Evolutionary conservation across 2,329 filamentous ascomycete species (phyloP).

Genomic region (Chaetomium globosum): DNA sequence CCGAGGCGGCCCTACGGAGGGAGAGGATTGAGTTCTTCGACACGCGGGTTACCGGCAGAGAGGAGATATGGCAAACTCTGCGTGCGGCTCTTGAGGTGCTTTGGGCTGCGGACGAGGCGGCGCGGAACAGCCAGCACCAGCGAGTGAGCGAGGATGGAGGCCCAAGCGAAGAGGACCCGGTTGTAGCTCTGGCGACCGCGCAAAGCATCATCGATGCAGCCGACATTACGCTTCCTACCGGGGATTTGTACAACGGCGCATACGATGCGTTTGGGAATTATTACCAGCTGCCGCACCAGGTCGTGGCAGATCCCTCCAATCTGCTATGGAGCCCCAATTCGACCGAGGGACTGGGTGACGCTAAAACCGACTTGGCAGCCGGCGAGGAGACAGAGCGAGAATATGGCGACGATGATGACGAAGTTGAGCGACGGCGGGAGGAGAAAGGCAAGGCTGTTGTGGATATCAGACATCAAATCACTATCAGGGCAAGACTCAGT

Average conservation of each 20-base stretch:
- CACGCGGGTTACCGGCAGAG: slow-evolving; percentile 75
- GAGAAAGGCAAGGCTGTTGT: slow-evolving; percentile 57
- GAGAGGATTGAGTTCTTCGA: slow-evolving; percentile 88
- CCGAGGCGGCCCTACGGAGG: slow-evolving; percentile 64
- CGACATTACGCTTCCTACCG: slow-evolving; percentile 73
- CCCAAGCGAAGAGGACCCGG: slow-evolving; percentile 42
- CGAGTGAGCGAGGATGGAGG: slow-evolving; percentile 35
- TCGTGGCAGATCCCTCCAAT: slow-evolving; percentile 69
- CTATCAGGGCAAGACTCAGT: slow-evolving; percentile 65
- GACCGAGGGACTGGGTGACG: slow-evolving; percentile 31
- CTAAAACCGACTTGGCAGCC: slow-evolving; percentile 31
- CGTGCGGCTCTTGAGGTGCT: slow-evolving; percentile 68
- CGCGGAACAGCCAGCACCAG: slow-evolving; percentile 28
- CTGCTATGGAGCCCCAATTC: slow-evolving; percentile 42
- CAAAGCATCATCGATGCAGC: slow-evolving; percentile 80
- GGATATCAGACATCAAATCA: slow-evolving; percentile 54
- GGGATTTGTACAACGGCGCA: slow-evolving; percentile 69
- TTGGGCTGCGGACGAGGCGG: slow-evolving; percentile 54
- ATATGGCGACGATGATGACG: slow-evolving; percentile 23
- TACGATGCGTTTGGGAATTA: slow-evolving; percentile 72
- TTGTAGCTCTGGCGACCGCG: slow-evolving; percentile 62
- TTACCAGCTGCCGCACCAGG: slow-evolving; percentile 68
- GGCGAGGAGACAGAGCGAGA: slow-evolving; percentile 33
- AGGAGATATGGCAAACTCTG: slow-evolving; percentile 80
- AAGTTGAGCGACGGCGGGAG: slow-evolving; percentile 44